Conservation (phyloP, 148 eudicot species). For the Rhododendron simsii region DNA sequence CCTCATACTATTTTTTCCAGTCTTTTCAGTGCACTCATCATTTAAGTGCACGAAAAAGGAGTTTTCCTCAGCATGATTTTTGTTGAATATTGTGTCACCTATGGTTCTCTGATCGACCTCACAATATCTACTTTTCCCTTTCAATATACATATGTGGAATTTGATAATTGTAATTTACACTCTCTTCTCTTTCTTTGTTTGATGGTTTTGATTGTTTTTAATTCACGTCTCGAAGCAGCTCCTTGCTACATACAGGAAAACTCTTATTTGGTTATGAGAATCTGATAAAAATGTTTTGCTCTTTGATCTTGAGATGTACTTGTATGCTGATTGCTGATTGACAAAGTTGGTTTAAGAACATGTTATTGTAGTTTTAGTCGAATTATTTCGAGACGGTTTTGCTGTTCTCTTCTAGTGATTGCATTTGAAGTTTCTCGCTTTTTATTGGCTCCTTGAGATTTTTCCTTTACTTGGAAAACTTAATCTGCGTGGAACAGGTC, state of each 20-base stretch:
- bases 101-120: no score
- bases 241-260: not conserved
- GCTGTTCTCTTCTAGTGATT: not conserved
- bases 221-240: not conserved
- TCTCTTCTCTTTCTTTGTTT: no score
- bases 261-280: no score
- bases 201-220: not conserved
- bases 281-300: not conserved
- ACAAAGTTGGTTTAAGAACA: not conserved
- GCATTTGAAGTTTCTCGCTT: not conserved
- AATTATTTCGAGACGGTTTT: no score
- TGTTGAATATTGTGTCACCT: no score
- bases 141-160: no score
- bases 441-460: not conserved
- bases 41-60: not conserved
- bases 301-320: not conserved
- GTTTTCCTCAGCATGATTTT: no score
- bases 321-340: not conserved
- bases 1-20: not conserved
- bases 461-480: not conserved
- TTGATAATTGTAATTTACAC: no score
- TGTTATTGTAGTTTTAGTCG: not conserved
- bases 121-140: no score
- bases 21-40: no score
- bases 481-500: conserved; percentile 50